Base-by-base conservation (phyloP, 345 rosid genomes). In the Boechera retrofracta region DNA sequence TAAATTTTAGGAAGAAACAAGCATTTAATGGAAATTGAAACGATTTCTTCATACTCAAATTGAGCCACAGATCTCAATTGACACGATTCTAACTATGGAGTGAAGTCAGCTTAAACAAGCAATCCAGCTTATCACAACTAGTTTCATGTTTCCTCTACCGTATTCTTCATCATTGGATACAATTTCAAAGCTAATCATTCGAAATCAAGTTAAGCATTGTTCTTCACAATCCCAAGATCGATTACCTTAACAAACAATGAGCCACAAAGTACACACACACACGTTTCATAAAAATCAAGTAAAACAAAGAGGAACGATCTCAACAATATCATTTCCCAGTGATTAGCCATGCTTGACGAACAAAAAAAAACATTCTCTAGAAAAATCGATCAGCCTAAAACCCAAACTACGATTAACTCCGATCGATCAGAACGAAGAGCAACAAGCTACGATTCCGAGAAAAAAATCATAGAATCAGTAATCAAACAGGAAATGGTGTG, bases 331-430 rank as follows among this genome's bases (percentile, higher is more conserved):
- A 16, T 3, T 26, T 7, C 36, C 60, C 5, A 31, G 28, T 9
- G 56, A 12, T 44, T 32, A 44, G 4, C 32, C 59, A 74, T 66
- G 55, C 78, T 6, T 41, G 36, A 61, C 13, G 26, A 38, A 11
- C 62, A 74, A 51, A 2, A 38, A 38, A 9, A 0, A 8, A 52
- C 63, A 59, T 52, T 61, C 45, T 28, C 32, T 60, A 48, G 8
- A 51, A 76, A 82, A 83, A 88, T 85, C 86, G 73, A 72, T 26
- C 47, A 41, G 33, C 33, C 64, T 68, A 72, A 80, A 78, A 18
- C 67, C 72, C 57, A 74, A 68, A 52, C 51, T 5, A 28, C 18
- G 57, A 58, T 61, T 36, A 42, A 63, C 5, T 21, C 57, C 64
- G 75, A 69, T 58, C 74, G 70, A 79, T 59, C 66, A 26, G 49